Conservation (phyloP, 495 filamentous ascomycete species). For the Wilcoxina mikolae region DNA sequence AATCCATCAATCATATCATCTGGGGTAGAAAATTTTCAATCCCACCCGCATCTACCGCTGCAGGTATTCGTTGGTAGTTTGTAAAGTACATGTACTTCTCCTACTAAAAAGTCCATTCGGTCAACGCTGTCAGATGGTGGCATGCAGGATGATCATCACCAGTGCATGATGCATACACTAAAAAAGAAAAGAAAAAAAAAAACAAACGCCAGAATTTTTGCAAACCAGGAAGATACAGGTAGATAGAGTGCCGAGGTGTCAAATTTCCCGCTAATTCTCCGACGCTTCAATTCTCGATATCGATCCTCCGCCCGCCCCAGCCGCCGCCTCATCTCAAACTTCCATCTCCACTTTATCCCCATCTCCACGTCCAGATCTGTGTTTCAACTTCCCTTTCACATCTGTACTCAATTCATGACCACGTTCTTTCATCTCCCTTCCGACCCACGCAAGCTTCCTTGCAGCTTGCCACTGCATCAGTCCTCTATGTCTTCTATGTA, state of each 20-base stretch:
- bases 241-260: not conserved
- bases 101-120: not conserved
- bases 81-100: not conserved
- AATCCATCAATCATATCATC: not conserved
- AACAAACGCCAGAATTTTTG: not conserved
- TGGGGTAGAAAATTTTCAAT: not conserved
- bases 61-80: not conserved
- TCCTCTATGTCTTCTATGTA: slow-evolving; percentile 52
- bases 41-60: not conserved
- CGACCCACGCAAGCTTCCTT: slow-evolving; percentile 51
- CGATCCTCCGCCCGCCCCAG: not conserved
- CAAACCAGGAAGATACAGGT: not conserved
- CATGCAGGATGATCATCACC: not conserved
- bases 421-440: slow-evolving; percentile 47
- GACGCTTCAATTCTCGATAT: not conserved
- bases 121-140: too few species aligned
- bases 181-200: slow-evolving; percentile 1
- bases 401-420: not conserved
- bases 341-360: slow-evolving; percentile 3
- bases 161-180: not conserved
- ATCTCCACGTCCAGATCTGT: not conserved
- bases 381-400: not conserved
- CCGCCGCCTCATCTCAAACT: not conserved
- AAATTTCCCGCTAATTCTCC: not conserved
- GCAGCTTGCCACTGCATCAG: slow-evolving; percentile 61